Evolutionary conservation across 192 early-diverging fungal species (phyloP).

Genomic region (Coemansia sp.): DNA sequence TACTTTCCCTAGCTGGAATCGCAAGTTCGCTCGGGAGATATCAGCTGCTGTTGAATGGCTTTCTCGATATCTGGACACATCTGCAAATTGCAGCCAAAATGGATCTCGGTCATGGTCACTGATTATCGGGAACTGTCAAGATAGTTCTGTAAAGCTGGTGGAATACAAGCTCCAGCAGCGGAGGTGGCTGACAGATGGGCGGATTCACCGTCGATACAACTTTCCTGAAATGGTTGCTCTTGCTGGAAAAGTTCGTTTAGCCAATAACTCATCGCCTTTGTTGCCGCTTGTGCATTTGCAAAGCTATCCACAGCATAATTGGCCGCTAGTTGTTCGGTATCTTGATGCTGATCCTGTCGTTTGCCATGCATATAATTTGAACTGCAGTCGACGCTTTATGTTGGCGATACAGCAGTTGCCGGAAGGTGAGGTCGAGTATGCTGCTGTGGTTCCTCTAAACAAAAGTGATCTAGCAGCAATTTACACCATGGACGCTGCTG

Average conservation of each 20-base stretch:
- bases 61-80: no score
- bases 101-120: no score
- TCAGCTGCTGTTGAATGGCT: constrained; percentile 33
- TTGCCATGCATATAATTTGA: background rate
- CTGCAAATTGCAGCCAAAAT: no score
- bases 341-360: background rate
- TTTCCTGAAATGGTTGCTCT: constrained; percentile 44
- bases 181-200: constrained; percentile 27
- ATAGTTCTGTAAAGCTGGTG: background rate
- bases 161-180: background rate
- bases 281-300: background rate
- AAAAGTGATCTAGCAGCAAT: constrained; percentile 5
- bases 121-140: background rate
- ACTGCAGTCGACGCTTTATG: no score
- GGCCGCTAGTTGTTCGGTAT: constrained; percentile 6
- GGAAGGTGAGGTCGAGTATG: constrained; percentile 1
- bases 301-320: background rate
- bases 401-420: no score
- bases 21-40: constrained; percentile 49
- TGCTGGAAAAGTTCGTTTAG: constrained; percentile 11
- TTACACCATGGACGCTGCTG: constrained; percentile 14
- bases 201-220: constrained; percentile 31
- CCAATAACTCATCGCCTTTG: no score
- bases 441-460: constrained; percentile 15
- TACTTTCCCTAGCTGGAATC: constrained; percentile 48